These are phyloP conservation scores for Talaromyces rugulosus DNA, from an alignment of 2,329 filamentous ascomycete genomes.

Conservation along the genomic window DNA sequence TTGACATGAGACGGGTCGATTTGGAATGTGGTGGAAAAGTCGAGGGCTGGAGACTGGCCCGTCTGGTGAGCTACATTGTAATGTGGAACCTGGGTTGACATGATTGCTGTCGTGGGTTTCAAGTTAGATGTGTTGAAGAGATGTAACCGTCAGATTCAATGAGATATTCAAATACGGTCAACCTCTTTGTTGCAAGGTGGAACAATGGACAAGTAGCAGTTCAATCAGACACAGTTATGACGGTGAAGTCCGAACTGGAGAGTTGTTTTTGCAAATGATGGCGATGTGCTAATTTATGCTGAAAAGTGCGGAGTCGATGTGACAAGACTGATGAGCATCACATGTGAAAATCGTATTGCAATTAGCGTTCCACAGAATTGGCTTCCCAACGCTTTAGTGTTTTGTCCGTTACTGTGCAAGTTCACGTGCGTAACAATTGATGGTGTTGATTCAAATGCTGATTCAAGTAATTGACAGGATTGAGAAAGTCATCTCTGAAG, in stretches of 20 bases:
- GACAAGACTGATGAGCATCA: background rate
- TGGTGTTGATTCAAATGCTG: background rate
- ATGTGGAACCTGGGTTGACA: background rate
- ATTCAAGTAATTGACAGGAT: background rate
- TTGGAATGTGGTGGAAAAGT: constrained; percentile 3
- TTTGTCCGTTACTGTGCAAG: background rate
- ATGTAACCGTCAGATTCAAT: background rate
- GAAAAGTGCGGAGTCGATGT: background rate
- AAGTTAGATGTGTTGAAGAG: background rate
- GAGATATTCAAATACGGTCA: background rate
- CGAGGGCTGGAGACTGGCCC: constrained; percentile 1
- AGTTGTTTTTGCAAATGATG: background rate
- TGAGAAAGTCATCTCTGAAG: background rate
- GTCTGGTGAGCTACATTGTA: background rate
- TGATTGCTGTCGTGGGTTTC: background rate
- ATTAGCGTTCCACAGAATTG: background rate
- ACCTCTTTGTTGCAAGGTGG: background rate
- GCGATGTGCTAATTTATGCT: background rate
- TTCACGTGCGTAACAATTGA: background rate
- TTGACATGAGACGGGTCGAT: constrained; percentile 12
- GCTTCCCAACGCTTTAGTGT: background rate
- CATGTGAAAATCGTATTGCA: background rate
- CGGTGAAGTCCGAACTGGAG: background rate
- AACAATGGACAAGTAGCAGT: background rate
- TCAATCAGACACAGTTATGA: background rate